Conservation (phyloP, 495 filamentous ascomycete species). For the Staphylotrichum tortipilum region DNA sequence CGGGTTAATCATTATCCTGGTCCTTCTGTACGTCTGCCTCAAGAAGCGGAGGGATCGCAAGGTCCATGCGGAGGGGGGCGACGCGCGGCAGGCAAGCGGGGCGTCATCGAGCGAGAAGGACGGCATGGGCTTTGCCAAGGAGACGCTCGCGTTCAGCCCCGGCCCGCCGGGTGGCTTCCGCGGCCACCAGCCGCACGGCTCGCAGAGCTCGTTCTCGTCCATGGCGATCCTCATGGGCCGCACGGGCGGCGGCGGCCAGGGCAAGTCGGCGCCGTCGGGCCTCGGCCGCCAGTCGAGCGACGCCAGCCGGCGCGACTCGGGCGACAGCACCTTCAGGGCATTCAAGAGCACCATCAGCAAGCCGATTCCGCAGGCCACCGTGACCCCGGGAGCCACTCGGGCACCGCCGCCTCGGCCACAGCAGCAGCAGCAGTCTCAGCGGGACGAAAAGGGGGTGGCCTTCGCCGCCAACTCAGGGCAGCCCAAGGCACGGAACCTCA, state of each 20-base stretch:
- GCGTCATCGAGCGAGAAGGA: conserved; percentile 43
- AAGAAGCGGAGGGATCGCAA: conserved; percentile 46
- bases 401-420: conserved; percentile 17
- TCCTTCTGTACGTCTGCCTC: conserved; percentile 58
- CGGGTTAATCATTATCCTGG: conserved; percentile 60
- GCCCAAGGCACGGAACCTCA: conserved; percentile 28
- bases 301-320: conserved; percentile 41
- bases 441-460: conserved; percentile 35
- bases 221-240: conserved; percentile 50
- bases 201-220: conserved; percentile 44
- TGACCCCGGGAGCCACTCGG: conserved; percentile 2
- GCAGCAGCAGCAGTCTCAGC: conserved; percentile 9
- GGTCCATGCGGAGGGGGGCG: conserved; percentile 37
- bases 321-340: conserved; percentile 41
- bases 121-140: conserved; percentile 40
- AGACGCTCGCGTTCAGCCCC: conserved; percentile 45
- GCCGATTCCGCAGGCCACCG: conserved; percentile 37
- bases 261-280: conserved; percentile 29
- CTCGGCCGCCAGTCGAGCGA: conserved; percentile 38
- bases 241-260: conserved; percentile 33
- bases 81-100: conserved; percentile 43
- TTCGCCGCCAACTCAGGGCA: conserved; percentile 31
- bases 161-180: conserved; percentile 27
- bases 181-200: conserved; percentile 39
- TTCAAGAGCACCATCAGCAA: conserved; percentile 48